A percentile compares a stretch with the other conserved stretches of the same genome.
phyloP scores from a whole-genome alignment of 768 basidiomycete genomes.

The Auricularia sp. region DNA sequence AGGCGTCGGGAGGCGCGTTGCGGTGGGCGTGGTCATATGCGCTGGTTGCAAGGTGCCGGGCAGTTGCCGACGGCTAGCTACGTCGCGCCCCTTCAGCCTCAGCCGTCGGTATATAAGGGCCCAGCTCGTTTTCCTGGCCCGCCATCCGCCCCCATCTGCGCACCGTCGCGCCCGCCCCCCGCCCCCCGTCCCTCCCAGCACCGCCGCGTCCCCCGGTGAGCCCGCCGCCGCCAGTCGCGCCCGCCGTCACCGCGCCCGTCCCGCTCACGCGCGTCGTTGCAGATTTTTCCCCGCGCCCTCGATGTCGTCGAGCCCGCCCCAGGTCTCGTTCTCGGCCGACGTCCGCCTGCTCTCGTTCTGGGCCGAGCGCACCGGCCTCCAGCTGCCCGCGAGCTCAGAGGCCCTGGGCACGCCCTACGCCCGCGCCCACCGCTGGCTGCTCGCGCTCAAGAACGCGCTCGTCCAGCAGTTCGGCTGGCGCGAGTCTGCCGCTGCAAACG shows the following conservation, averaged over 20 bases:
- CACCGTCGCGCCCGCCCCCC: neutral
- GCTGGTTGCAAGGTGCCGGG: too few species aligned
- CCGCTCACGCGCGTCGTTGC: neutral
- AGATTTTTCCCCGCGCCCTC: conserved; percentile 5
- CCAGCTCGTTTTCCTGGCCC: too few species aligned
- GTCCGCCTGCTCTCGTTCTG: conserved; percentile 77
- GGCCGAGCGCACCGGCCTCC: conserved; percentile 70
- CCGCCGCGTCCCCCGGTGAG: too few species aligned
- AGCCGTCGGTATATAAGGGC: too few species aligned
- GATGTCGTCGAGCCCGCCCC: conserved; percentile 31
- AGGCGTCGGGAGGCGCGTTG: too few species aligned
- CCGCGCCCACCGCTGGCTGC: conserved; percentile 68
- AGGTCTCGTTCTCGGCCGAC: conserved; percentile 71
- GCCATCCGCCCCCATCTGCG: neutral
- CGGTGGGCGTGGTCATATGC: too few species aligned
- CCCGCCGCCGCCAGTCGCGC: too few species aligned
- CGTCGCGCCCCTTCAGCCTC: too few species aligned
- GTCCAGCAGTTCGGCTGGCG: conserved; percentile 63
- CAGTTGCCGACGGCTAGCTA: too few species aligned
- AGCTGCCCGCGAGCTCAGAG: conserved; percentile 65
- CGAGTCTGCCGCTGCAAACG: conserved; percentile 34
- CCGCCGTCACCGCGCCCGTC: neutral
- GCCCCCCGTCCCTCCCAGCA: too few species aligned
- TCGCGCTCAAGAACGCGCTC: conserved; percentile 50
- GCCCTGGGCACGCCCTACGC: conserved; percentile 74